Base-by-base conservation (phyloP, 2,329 filamentous ascomycete species). In the Xylaria sp. region DNA sequence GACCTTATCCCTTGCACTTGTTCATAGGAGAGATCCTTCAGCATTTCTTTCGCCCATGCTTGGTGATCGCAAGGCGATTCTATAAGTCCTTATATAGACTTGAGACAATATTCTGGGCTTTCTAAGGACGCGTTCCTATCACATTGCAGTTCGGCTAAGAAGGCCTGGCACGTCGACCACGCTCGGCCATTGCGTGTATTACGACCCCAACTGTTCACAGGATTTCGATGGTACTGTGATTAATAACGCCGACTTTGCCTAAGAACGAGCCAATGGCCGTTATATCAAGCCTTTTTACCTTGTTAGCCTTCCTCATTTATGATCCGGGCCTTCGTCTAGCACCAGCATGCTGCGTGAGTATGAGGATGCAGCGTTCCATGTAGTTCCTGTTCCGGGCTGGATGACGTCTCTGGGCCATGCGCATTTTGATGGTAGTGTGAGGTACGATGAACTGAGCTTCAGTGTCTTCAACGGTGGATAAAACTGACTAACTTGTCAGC, bases 201-300 rank as follows among this genome's bases (percentile, higher is more conserved):
- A 84, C 87, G 80, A 85, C 90, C 67, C 88, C 89, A 76, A 67
- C 74, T 71, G 85, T 89, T 90, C 90, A 74, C 85, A 86, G 68
- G 73, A 76, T 42, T 74, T 79, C 76, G 90, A 90, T 73, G 83
- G 15, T 46, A 87, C 85, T 48, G 71, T 78, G 62, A 87, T 90
- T 72, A 82, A 81, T 86, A 86, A 86, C 7, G 87, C 87, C 17
- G 84, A 87, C 71, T 1, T 77, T 89, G 9, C 87, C 86, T 1
- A 63, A 67, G 11, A 81, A 81, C n/a, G 88, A 90, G 77, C 88
- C 85, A 31, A 88, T 87, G 63, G 84, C 90, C 62, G 85, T 90
- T 38, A 79, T 90, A 62, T 81, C 84, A 63, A 89, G 90, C 75
- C 88, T 90, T 77, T 84, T 89, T 46, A 83, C 90, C 77, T 89